Conservation (phyloP, 331 rosid species). For the Rosa hybrid region DNA sequence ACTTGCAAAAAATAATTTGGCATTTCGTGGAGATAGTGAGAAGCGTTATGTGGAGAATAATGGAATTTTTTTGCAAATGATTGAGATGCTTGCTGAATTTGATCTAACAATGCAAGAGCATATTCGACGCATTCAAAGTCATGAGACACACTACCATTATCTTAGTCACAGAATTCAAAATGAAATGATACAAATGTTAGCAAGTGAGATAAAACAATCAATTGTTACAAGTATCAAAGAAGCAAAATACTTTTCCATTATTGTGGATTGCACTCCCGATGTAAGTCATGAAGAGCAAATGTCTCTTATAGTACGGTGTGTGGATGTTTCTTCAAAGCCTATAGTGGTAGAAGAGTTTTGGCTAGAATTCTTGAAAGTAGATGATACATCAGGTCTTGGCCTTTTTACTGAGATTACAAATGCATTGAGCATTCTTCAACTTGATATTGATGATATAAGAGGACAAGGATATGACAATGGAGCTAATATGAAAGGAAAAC, state of each 20-base stretch:
- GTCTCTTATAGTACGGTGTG: not conserved
- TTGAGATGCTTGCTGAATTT: not conserved
- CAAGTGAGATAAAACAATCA: not conserved
- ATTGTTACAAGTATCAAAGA: not conserved
- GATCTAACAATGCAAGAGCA: not conserved
- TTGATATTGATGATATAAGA: slow-evolving; percentile 15
- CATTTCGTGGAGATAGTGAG: not conserved
- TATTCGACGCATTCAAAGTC: not conserved
- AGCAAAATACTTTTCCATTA: not conserved
- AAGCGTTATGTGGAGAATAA: not conserved
- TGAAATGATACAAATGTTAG: not conserved
- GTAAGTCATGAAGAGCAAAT: not conserved
- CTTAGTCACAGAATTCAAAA: not conserved
- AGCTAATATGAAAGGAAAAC: not conserved
- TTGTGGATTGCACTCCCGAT: not conserved
- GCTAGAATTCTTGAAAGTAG: not conserved
- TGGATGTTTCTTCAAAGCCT: not conserved
- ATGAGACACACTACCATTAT: not conserved
- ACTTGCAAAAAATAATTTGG: not conserved
- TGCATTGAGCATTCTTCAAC: slow-evolving; percentile 1
- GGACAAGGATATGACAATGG: slow-evolving; percentile 20
- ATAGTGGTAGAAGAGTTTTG: not conserved
- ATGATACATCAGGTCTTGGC: slow-evolving; percentile 7
- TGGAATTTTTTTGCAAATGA: not conserved
- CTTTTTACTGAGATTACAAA: not conserved